Conservation (phyloP, 345 rosid species). For the Raphanus sativus region DNA sequence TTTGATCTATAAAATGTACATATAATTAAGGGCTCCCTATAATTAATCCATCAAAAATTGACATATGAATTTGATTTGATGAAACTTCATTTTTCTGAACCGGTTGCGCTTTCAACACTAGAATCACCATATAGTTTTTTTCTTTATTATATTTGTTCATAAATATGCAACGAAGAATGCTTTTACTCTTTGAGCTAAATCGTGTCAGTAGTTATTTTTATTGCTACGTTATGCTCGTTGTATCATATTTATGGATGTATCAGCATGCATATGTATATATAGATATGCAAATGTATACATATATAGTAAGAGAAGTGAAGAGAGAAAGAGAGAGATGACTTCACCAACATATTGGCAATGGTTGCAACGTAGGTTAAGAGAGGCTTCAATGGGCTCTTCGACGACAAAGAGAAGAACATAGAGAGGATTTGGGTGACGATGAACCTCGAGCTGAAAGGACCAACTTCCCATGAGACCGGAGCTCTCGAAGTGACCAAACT, state of each 20-base stretch:
- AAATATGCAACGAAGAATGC: background rate
- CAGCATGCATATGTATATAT: background rate
- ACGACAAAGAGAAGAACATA: slow-evolving; percentile 64
- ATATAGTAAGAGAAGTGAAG: slow-evolving; percentile 2
- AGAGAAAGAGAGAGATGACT: slow-evolving; percentile 36
- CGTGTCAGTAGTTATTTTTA: background rate
- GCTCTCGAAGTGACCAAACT: slow-evolving; percentile 59
- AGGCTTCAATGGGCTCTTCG: slow-evolving; percentile 68
- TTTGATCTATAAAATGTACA: slow-evolving; percentile 7
- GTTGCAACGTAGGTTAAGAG: slow-evolving; percentile 61
- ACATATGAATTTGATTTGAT: background rate
- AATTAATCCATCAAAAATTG: background rate
- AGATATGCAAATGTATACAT: background rate
- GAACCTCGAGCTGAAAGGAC: slow-evolving; percentile 91
- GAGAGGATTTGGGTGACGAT: slow-evolving; percentile 67
- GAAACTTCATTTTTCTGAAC: background rate
- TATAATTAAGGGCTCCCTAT: background rate
- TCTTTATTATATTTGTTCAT: background rate
- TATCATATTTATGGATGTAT: background rate
- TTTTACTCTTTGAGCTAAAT: background rate
- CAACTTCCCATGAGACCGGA: slow-evolving; percentile 54
- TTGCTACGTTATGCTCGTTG: background rate
- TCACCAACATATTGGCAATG: slow-evolving; percentile 86
- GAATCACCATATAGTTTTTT: background rate
- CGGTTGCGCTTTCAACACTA: background rate